A percentile compares a stretch with the other conserved stretches of the same genome.
Conservation (phyloP, 345 rosid species). For the Citrus inodora region DNA sequence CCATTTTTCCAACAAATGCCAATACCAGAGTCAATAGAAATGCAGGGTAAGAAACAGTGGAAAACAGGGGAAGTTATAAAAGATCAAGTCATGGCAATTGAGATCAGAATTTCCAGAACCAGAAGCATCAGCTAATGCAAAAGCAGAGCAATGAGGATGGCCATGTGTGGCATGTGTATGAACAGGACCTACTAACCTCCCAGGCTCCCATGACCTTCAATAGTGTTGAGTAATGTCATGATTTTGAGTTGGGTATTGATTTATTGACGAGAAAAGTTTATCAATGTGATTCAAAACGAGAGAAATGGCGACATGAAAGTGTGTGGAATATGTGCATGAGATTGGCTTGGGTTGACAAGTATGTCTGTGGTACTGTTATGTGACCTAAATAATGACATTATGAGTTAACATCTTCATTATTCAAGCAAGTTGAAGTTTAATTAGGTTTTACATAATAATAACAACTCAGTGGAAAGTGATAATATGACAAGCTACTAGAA, state of each 20-base stretch:
- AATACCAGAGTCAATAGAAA: background rate
- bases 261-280: background rate
- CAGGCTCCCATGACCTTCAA: conserved; percentile 10
- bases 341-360: background rate
- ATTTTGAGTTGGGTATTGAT: background rate
- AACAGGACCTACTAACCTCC: conserved; percentile 39
- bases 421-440: background rate
- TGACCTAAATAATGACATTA: background rate
- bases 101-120: conserved; percentile 14
- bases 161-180: conserved; percentile 38
- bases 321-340: background rate
- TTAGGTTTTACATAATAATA: background rate
- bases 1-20: too few species aligned
- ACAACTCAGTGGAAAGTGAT: background rate
- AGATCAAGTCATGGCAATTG: conserved; percentile 17
- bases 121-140: conserved; percentile 1
- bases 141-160: conserved; percentile 37
- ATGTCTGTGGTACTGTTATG: background rate
- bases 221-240: background rate
- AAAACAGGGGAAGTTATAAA: background rate
- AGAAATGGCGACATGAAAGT: background rate
- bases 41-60: background rate
- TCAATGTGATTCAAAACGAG: background rate
- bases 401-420: background rate
- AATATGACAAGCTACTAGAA: background rate